phyloP scores from a whole-genome alignment of 768 basidiomycete species.

The Tricholoma hemisulphureum region DNA sequence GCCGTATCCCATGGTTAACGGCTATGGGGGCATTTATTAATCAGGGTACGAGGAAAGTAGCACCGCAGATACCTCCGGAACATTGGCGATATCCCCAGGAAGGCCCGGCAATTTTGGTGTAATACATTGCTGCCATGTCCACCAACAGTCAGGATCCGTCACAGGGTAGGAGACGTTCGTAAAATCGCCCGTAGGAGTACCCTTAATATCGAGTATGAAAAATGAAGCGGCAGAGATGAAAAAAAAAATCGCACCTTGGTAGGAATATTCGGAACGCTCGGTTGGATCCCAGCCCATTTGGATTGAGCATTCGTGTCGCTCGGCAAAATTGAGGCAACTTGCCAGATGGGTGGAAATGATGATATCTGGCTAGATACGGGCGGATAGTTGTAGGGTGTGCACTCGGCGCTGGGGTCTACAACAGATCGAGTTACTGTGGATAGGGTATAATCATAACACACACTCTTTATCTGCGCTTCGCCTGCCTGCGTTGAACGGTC shows the following conservation, averaged over 20 bases:
- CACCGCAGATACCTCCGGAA: slow-evolving; percentile 43
- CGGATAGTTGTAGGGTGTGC: slow-evolving; percentile 42
- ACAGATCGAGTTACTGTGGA: too few species aligned
- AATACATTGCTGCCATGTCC: slow-evolving; percentile 42
- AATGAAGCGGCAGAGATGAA: background rate
- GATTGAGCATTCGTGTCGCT: slow-evolving; percentile 42
- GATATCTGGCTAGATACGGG: slow-evolving; percentile 30
- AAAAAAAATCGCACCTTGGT: slow-evolving; percentile 33
- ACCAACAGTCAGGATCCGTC: slow-evolving; percentile 55
- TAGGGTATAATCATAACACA: slow-evolving; percentile 6
- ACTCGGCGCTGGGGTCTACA: slow-evolving; percentile 38
- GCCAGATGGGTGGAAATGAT: slow-evolving; percentile 46
- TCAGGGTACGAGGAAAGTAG: background rate
- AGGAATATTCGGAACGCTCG: slow-evolving; percentile 47
- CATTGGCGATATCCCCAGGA: slow-evolving; percentile 40
- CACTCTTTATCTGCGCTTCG: slow-evolving; percentile 39
- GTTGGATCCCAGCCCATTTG: slow-evolving; percentile 43
- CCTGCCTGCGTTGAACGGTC: slow-evolving; percentile 34
- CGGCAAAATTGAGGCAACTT: slow-evolving; percentile 40
- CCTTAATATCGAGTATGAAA: slow-evolving; percentile 8
- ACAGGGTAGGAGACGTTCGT: slow-evolving; percentile 34
- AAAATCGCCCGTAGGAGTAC: slow-evolving; percentile 28
- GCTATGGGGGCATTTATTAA: slow-evolving; percentile 29
- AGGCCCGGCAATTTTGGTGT: slow-evolving; percentile 47
- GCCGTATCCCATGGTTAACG: slow-evolving; percentile 54